Percentiles rank a stretch among this genome's conserved stretches.
Evolutionary conservation across 768 basidiomycete genomes (phyloP).

Genomic region (Rhodotorula taiwanensis): DNA sequence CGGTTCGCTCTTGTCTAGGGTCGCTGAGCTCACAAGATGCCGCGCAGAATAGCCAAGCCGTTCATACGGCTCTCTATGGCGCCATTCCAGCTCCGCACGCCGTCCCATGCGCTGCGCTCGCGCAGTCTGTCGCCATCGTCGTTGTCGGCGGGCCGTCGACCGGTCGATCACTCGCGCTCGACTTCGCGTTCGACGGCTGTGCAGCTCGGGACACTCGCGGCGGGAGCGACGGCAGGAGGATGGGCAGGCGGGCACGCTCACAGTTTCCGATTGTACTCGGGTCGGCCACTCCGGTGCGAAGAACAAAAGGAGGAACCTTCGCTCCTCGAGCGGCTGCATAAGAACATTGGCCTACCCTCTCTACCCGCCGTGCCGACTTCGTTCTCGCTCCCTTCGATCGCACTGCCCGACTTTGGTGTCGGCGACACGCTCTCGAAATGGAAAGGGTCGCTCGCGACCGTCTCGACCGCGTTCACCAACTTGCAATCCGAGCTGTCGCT

Average conservation of each 20-base stretch:
- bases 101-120: too few relatives aligned
- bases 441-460: slow-evolving; percentile 77
- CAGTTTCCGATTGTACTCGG: background rate
- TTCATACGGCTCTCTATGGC: too few relatives aligned
- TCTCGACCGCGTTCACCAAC: slow-evolving; percentile 2
- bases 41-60: too few relatives aligned
- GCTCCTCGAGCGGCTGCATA: slow-evolving; percentile 10
- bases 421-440: slow-evolving; percentile 90
- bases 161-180: background rate
- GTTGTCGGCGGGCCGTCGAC: too few relatives aligned
- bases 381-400: slow-evolving; percentile 8
- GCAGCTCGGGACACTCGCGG: too few relatives aligned
- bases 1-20: too few relatives aligned
- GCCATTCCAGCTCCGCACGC: too few relatives aligned
- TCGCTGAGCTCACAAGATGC: too few relatives aligned
- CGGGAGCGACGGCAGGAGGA: background rate
- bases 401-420: slow-evolving; percentile 17
- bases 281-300: slow-evolving; percentile 3
- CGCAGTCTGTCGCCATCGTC: too few relatives aligned
- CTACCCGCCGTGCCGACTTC: background rate
- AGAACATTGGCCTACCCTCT: background rate
- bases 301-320: background rate
- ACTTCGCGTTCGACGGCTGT: background rate
- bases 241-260: background rate
- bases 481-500: slow-evolving; percentile 48